Evolutionary conservation across 768 basidiomycete genomes (phyloP).

Genomic region (Wakefieldia striispora): DNA sequence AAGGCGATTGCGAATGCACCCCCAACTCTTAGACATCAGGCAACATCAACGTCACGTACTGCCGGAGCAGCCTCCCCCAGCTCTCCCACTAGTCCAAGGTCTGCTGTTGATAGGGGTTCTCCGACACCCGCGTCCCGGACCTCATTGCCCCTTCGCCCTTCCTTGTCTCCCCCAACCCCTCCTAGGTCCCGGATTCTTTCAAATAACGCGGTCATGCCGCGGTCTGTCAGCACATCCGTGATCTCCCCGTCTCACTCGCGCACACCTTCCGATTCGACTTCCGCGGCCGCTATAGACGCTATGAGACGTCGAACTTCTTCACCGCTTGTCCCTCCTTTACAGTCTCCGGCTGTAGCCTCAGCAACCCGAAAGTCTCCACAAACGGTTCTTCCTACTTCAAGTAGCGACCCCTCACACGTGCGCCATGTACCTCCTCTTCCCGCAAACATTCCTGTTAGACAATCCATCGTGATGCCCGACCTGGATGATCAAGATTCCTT

Average conservation of each 20-base stretch:
- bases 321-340: conserved; percentile 36
- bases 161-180: conserved; percentile 46
- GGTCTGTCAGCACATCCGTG: conserved; percentile 42
- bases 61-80: conserved; percentile 39
- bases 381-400: conserved; percentile 36
- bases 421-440: conserved; percentile 11
- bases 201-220: conserved; percentile 34
- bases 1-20: conserved; percentile 81
- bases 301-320: conserved; percentile 48
- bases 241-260: conserved; percentile 39
- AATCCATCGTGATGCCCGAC: conserved; percentile 44
- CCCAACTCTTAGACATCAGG: conserved; percentile 76
- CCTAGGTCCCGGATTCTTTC: conserved; percentile 43
- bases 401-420: conserved; percentile 24
- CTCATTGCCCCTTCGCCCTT: conserved; percentile 46
- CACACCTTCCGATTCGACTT: conserved; percentile 41
- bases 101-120: conserved; percentile 39
- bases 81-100: conserved; percentile 44
- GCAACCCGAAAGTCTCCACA: conserved; percentile 40
- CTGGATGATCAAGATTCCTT: conserved; percentile 56
- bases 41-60: conserved; percentile 67
- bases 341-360: conserved; percentile 33
- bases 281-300: conserved; percentile 23
- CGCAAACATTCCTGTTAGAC: conserved; percentile 37
- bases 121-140: conserved; percentile 40